Percentiles rank a stretch among this genome's conserved stretches.
Evolutionary conservation across 1,284 basidiomycete species (phyloP).

Genomic region (Heimioporus punctisporus): DNA sequence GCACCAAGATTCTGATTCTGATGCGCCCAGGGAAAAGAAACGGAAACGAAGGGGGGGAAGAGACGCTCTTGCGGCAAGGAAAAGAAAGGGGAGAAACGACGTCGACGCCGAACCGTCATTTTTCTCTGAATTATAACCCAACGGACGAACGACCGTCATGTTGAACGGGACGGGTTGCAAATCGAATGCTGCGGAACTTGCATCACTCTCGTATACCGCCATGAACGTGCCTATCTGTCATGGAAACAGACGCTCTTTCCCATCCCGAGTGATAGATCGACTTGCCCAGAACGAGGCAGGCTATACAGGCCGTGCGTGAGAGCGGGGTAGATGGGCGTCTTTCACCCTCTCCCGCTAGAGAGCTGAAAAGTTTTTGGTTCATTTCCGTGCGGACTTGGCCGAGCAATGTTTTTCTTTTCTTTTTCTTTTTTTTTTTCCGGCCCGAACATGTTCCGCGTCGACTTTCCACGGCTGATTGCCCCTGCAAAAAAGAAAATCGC

Average conservation of each 20-base stretch:
- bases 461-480: constrained; percentile 32
- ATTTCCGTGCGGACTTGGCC: constrained; percentile 2
- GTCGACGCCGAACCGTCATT: constrained; percentile 62
- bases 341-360: too few relatives aligned
- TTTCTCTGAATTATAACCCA: constrained; percentile 63
- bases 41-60: constrained; percentile 59
- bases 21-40: constrained; percentile 47
- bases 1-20: constrained; percentile 37
- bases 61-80: constrained; percentile 47
- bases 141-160: too few relatives aligned
- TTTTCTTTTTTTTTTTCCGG: neutral
- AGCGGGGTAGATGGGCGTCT: neutral
- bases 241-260: neutral
- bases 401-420: neutral
- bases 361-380: constrained; percentile 6
- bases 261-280: neutral
- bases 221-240: neutral
- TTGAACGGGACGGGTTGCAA: too few relatives aligned
- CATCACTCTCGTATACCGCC: too few relatives aligned
- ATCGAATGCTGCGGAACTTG: too few relatives aligned
- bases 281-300: neutral
- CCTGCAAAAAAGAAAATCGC: constrained; percentile 22
- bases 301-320: too few relatives aligned
- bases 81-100: constrained; percentile 60
- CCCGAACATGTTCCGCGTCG: too few relatives aligned